Evolutionary conservation across 495 filamentous ascomycete species (phyloP).

Genomic region (Chaetomium cochliodes): DNA sequence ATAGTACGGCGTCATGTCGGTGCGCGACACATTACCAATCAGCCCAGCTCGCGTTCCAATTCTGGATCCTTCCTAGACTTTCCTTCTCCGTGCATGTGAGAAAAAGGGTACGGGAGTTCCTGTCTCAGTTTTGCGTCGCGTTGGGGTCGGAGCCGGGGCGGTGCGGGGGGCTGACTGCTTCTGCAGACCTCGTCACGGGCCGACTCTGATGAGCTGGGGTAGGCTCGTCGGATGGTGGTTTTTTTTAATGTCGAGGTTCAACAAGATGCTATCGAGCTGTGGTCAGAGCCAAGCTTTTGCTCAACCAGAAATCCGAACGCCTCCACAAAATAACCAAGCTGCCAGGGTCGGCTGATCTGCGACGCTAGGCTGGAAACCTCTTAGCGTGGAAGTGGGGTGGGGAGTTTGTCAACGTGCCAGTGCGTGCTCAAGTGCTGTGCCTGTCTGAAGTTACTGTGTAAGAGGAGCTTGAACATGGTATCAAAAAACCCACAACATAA

Average conservation of each 20-base stretch:
- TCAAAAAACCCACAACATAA: no score
- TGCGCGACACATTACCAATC: slow-evolving; percentile 11
- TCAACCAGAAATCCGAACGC: neutral
- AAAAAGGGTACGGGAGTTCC: neutral
- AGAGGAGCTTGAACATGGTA: neutral
- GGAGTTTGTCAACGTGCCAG: neutral
- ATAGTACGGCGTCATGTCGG: slow-evolving; percentile 20
- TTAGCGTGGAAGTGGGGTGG: slow-evolving; percentile 1
- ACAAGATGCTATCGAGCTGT: neutral
- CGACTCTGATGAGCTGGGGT: neutral
- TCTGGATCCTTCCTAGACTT: neutral
- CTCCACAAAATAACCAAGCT: neutral
- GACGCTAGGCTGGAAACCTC: slow-evolving; percentile 8
- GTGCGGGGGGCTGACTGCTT: neutral
- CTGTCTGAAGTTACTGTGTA: no score
- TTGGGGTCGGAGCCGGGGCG: neutral
- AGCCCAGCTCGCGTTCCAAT: neutral
- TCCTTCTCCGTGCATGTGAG: neutral
- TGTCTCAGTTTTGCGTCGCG: neutral
- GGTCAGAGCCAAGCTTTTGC: slow-evolving; percentile 7
- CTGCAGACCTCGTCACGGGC: neutral
- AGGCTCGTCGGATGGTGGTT: neutral
- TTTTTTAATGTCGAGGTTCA: neutral
- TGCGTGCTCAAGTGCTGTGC: no score
- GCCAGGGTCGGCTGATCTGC: slow-evolving; percentile 9